These are phyloP conservation scores for Trichosporon ovoides DNA, from an alignment of 1,284 basidiomycete species.

Conservation along the genomic window DNA sequence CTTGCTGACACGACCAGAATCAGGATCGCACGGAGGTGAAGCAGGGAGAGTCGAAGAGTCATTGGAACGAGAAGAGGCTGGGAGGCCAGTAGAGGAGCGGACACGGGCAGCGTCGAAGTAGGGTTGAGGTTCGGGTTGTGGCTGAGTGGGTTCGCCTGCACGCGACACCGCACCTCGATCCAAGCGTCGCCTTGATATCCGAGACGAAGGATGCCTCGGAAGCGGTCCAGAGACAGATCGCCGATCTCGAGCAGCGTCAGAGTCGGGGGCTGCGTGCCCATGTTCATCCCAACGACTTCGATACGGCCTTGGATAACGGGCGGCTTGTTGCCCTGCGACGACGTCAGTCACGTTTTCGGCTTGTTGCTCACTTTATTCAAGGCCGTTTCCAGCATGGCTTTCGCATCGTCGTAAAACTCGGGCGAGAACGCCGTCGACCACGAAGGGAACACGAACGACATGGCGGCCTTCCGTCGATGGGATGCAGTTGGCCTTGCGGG, in stretches of 20 bases:
- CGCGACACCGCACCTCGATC: slow-evolving; percentile 91
- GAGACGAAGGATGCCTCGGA: slow-evolving; percentile 92
- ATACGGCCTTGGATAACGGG: slow-evolving; percentile 97
- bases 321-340: slow-evolving; percentile 75
- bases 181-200: slow-evolving; percentile 96
- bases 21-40: slow-evolving; percentile 91
- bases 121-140: slow-evolving; percentile 80
- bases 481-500: background rate
- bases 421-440: slow-evolving; percentile 92
- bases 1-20: slow-evolving; percentile 94
- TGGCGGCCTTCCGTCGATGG: slow-evolving; percentile 40
- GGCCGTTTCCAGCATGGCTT: slow-evolving; percentile 86
- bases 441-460: slow-evolving; percentile 90
- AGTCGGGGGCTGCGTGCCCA: slow-evolving; percentile 98
- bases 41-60: slow-evolving; percentile 91
- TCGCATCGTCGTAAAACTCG: slow-evolving; percentile 88
- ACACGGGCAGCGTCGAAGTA: slow-evolving; percentile 65
- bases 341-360: background rate
- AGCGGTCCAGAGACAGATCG: slow-evolving; percentile 90
- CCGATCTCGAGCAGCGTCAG: slow-evolving; percentile 97
- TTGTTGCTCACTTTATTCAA: slow-evolving; percentile 66
- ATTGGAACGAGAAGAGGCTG: slow-evolving; percentile 94
- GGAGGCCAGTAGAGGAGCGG: slow-evolving; percentile 78
- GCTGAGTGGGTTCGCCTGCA: slow-evolving; percentile 57
- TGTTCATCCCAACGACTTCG: slow-evolving; percentile 93